Conservation (phyloP, 2,329 filamentous ascomycete species). For the Diaporthe longicolla region DNA sequence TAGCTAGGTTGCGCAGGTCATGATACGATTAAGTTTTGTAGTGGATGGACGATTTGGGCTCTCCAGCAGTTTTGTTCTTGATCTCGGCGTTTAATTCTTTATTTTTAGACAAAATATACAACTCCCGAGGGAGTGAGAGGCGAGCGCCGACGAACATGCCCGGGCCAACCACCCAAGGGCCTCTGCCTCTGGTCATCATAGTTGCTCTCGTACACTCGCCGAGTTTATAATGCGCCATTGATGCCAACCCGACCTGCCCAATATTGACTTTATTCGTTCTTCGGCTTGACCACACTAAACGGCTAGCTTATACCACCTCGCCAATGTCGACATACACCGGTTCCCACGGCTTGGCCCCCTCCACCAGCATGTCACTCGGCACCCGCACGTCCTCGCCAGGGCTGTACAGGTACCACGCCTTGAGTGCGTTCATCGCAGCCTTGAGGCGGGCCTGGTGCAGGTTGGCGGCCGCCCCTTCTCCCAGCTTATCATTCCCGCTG, state of each 20-base stretch:
- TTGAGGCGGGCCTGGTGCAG: conserved; percentile 82
- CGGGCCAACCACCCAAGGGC: neutral
- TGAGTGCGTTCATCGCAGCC: conserved; percentile 87
- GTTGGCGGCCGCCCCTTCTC: conserved; percentile 86
- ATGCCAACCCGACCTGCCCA: conserved; percentile 18
- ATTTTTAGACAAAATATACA: conserved; percentile 39
- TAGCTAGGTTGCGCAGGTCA: neutral
- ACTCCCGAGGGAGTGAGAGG: conserved; percentile 40
- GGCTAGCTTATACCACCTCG: conserved; percentile 70
- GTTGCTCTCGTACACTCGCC: conserved; percentile 28
- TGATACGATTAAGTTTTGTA: no score
- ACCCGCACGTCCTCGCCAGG: conserved; percentile 75
- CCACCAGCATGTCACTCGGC: conserved; percentile 78
- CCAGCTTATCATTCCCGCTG: conserved; percentile 90
- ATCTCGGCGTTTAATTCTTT: conserved; percentile 24
- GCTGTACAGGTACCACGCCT: conserved; percentile 97
- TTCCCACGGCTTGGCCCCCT: conserved; percentile 74
- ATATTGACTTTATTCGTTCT: conserved; percentile 12
- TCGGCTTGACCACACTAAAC: conserved; percentile 9
- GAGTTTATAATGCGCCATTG: conserved; percentile 40
- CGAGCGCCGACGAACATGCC: neutral
- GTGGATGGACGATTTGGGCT: neutral
- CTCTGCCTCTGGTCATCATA: conserved; percentile 20
- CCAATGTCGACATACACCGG: conserved; percentile 79
- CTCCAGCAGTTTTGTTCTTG: neutral